Evolutionary conservation across 2,329 filamentous ascomycete genomes (phyloP).

Genomic region (Diaporthe vexans): DNA sequence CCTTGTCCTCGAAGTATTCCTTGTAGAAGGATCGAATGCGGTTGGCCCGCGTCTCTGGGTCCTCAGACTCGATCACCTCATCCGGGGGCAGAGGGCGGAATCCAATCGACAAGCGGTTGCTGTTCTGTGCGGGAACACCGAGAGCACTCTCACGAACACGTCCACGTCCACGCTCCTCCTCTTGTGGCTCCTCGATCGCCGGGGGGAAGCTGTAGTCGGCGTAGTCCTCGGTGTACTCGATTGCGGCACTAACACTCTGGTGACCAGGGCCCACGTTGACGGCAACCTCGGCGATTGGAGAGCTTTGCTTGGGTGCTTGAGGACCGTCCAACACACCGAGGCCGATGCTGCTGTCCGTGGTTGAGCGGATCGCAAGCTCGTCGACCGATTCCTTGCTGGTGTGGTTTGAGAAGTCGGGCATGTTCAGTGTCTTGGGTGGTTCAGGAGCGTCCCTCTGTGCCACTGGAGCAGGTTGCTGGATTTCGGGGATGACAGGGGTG

Average conservation of each 20-base stretch:
- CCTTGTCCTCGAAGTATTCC: conserved; percentile 95
- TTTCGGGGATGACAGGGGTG: conserved; percentile 45
- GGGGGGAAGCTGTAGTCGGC: conserved; percentile 50
- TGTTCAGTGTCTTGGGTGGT: conserved; percentile 33
- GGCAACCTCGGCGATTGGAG: conserved; percentile 33
- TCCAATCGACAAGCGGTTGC: conserved; percentile 75
- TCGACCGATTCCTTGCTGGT: conserved; percentile 37
- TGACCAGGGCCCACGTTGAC: conserved; percentile 39
- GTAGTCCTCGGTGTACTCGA: conserved; percentile 52
- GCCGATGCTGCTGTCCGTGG: conserved; percentile 34
- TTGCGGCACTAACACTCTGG: conserved; percentile 46
- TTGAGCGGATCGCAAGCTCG: conserved; percentile 32
- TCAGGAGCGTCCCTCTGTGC: conserved; percentile 46
- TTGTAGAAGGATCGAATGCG: conserved; percentile 99
- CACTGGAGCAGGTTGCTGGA: conserved; percentile 55
- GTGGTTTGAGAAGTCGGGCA: conserved; percentile 39
- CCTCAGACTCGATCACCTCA: conserved; percentile 83
- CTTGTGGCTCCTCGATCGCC: conserved; percentile 32
- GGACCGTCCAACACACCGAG: conserved; percentile 40
- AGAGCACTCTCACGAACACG: conserved; percentile 56
- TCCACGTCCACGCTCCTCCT: conserved; percentile 52
- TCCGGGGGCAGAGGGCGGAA: conserved; percentile 90
- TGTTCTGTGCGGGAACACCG: conserved; percentile 67
- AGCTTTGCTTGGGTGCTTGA: conserved; percentile 36
- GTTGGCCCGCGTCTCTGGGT: conserved; percentile 94